A percentile compares a stretch with the other conserved stretches of the same genome.
phyloP scores from a whole-genome alignment of 2,329 filamentous ascomycete species.

The Emmonsia crescens region DNA sequence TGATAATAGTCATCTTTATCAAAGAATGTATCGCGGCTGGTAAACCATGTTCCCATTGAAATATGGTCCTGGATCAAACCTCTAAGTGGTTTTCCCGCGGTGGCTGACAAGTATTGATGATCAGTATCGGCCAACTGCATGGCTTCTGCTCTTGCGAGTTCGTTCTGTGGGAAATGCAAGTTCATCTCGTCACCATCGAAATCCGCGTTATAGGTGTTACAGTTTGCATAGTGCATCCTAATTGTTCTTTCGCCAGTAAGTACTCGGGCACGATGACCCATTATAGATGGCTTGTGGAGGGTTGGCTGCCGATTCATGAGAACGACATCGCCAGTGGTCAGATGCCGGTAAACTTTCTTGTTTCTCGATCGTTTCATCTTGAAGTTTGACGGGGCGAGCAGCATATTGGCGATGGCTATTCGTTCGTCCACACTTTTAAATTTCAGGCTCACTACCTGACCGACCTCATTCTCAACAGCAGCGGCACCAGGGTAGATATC shows the following conservation, averaged over 20 bases:
- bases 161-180: constrained; percentile 98
- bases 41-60: constrained; percentile 83
- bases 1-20: constrained; percentile 81
- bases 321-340: constrained; percentile 93
- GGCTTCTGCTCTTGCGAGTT: constrained; percentile 84
- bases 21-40: constrained; percentile 85
- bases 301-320: constrained; percentile 98
- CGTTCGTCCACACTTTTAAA: constrained; percentile 84
- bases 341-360: constrained; percentile 93
- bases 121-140: constrained; percentile 91
- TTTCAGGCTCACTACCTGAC: constrained; percentile 76
- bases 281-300: constrained; percentile 96
- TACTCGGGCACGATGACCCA: constrained; percentile 90
- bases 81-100: constrained; percentile 82
- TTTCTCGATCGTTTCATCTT: constrained; percentile 65
- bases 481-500: constrained; percentile 90
- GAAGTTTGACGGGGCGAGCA: constrained; percentile 72
- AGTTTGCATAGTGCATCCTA: constrained; percentile 99
- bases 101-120: constrained; percentile 91
- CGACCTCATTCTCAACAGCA: constrained; percentile 91
- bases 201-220: constrained; percentile 98
- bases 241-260: constrained; percentile 92
- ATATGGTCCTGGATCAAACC: constrained; percentile 98
- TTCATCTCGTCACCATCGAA: constrained; percentile 99
- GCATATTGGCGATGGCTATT: constrained; percentile 79